phyloP scores from a whole-genome alignment of 2,329 filamentous ascomycete species.

The Phaeophleospora eucalypticola region DNA sequence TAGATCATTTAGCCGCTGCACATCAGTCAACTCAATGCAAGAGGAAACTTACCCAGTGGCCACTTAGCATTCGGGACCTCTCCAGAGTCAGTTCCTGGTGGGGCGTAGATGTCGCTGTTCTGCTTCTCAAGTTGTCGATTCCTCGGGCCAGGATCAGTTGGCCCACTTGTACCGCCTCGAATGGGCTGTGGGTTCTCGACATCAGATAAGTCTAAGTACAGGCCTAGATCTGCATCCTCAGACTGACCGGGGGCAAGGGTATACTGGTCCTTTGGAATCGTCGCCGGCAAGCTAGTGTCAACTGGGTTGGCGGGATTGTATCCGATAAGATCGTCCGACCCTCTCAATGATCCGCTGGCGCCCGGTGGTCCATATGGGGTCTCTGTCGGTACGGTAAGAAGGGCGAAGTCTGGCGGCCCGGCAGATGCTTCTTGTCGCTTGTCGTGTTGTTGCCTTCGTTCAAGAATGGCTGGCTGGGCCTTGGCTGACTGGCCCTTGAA shows the following conservation, averaged over 20 bases:
- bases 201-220: conserved; percentile 37
- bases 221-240: conserved; percentile 35
- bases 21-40: too few relatives aligned
- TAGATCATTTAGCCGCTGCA: too few relatives aligned
- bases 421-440: conserved; percentile 5
- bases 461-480: conserved; percentile 7
- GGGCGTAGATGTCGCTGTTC: conserved; percentile 39
- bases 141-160: conserved; percentile 38
- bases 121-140: conserved; percentile 36
- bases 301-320: conserved; percentile 33
- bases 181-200: conserved; percentile 42
- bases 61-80: conserved; percentile 40
- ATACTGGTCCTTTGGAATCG: conserved; percentile 35
- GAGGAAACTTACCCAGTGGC: conserved; percentile 36
- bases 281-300: conserved; percentile 30
- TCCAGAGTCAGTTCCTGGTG: conserved; percentile 38
- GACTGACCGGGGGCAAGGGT: conserved; percentile 36
- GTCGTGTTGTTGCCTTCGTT: conserved; percentile 5
- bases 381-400: conserved; percentile 6
- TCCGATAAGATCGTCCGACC: conserved; percentile 31
- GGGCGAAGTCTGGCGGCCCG: conserved; percentile 18
- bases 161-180: conserved; percentile 33
- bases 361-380: conserved; percentile 29
- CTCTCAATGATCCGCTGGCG: conserved; percentile 35
- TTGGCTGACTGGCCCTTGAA: neutral